Conservation (phyloP, 1,139 yeast genomes). For the Geotrichum restrictum region DNA sequence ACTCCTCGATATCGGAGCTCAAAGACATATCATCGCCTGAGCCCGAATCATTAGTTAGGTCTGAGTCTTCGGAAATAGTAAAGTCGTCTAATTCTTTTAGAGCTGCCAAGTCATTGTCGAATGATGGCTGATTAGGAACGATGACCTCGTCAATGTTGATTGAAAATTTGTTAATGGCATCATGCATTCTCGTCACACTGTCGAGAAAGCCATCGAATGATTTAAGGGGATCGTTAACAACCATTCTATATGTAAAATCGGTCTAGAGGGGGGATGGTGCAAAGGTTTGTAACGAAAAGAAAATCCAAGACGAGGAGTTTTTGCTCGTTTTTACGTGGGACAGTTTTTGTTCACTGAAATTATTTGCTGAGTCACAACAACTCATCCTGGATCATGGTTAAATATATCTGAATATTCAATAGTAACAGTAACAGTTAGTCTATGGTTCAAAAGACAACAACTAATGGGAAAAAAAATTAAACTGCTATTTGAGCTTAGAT, state of each 20-base stretch:
- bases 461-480: no score
- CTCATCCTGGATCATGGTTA: not conserved
- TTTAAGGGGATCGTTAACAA: slow-evolving; percentile 5
- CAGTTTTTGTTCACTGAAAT: not conserved
- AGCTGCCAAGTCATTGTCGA: slow-evolving; percentile 14
- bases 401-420: no score
- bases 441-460: no score
- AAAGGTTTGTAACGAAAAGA: no score
- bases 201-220: slow-evolving; percentile 21
- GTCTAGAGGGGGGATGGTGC: not conserved
- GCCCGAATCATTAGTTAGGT: not conserved
- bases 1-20: not conserved
- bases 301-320: no score
- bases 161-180: slow-evolving; percentile 16
- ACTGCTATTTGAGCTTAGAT: not conserved
- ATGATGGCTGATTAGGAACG: not conserved
- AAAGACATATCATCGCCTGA: not conserved
- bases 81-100: slow-evolving; percentile 15
- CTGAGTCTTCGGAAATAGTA: slow-evolving; percentile 14
- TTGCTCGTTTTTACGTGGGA: no score
- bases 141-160: slow-evolving; percentile 1
- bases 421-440: no score
- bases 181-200: slow-evolving; percentile 20
- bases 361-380: slow-evolving; percentile 12
- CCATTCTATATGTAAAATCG: not conserved